Evolutionary conservation across 2,329 filamentous ascomycete species (phyloP).

Genomic region (Epichloe hybrida): DNA sequence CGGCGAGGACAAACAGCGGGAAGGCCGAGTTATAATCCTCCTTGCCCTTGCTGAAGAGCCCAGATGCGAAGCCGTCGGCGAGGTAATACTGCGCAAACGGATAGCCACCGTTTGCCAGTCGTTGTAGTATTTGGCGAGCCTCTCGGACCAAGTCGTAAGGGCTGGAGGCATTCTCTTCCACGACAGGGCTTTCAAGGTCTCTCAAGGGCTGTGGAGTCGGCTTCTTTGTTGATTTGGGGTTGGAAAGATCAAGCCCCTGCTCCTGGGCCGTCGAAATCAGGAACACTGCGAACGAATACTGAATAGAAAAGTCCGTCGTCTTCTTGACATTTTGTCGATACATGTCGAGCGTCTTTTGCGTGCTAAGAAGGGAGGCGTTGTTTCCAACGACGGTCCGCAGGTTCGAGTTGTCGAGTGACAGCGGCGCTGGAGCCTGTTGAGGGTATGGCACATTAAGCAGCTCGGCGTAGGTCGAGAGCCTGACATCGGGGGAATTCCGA

Average conservation of each 20-base stretch:
- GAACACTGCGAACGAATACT: slow-evolving; percentile 94
- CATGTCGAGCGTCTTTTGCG: slow-evolving; percentile 93
- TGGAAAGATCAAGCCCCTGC: slow-evolving; percentile 43
- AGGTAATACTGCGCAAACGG: slow-evolving; percentile 98
- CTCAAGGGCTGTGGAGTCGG: slow-evolving; percentile 30
- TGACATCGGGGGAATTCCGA: slow-evolving; percentile 43
- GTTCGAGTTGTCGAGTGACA: slow-evolving; percentile 67
- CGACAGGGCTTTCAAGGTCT: slow-evolving; percentile 32
- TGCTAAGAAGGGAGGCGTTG: slow-evolving; percentile 81
- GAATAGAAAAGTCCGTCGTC: slow-evolving; percentile 76
- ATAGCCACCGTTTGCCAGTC: slow-evolving; percentile 74
- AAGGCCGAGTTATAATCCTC: slow-evolving; percentile 87
- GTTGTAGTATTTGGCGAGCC: slow-evolving; percentile 78
- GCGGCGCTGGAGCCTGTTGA: slow-evolving; percentile 55
- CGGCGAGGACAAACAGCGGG: slow-evolving; percentile 80
- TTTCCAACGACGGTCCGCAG: slow-evolving; percentile 68
- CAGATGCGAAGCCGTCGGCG: slow-evolving; percentile 85
- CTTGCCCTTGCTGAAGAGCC: slow-evolving; percentile 88
- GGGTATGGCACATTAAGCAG: slow-evolving; percentile 61
- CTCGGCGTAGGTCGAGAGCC: slow-evolving; percentile 42
- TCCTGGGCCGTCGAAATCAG: slow-evolving; percentile 83
- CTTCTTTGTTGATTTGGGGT: slow-evolving; percentile 30
- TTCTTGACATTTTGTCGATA: slow-evolving; percentile 96
- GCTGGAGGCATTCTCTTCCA: slow-evolving; percentile 33
- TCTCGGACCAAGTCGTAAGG: slow-evolving; percentile 66